Percentiles rank a stretch among this genome's conserved stretches.
Evolutionary conservation across 2,329 filamentous ascomycete genomes (phyloP).

Genomic region (Cryphonectria japonica): DNA sequence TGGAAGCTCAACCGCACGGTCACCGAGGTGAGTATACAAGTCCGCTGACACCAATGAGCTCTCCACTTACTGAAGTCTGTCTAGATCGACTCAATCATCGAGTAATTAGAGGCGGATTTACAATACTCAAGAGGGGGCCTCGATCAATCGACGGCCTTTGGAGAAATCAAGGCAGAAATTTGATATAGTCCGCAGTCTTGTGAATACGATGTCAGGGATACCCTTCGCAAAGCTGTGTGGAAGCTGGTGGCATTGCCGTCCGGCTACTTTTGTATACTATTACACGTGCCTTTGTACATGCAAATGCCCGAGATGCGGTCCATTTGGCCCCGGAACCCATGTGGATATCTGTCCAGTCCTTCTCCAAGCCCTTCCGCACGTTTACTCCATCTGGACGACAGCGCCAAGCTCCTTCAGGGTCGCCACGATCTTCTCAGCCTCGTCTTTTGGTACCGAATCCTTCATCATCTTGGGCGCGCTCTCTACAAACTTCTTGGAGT

Average conservation of each 20-base stretch:
- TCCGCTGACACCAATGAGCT: not conserved
- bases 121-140: not conserved
- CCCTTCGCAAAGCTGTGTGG: slow-evolving; percentile 1
- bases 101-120: not conserved
- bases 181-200: not conserved
- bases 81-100: not conserved
- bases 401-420: slow-evolving; percentile 92
- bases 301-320: slow-evolving; percentile 24
- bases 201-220: not conserved
- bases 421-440: slow-evolving; percentile 96
- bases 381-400: slow-evolving; percentile 88
- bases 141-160: not conserved
- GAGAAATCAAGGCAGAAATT: not conserved
- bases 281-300: slow-evolving; percentile 41
- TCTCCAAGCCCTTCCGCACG: not conserved
- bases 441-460: slow-evolving; percentile 98
- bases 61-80: slow-evolving; percentile 4
- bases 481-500: slow-evolving; percentile 99
- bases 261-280: slow-evolving; percentile 36
- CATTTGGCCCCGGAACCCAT: not conserved
- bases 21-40: slow-evolving; percentile 5
- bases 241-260: slow-evolving; percentile 27
- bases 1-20: not conserved
- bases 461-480: slow-evolving; percentile 98
- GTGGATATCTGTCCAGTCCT: slow-evolving; percentile 24